Conservation (phyloP, 805 yeast species). For the Wickerhamiella dianesei region DNA sequence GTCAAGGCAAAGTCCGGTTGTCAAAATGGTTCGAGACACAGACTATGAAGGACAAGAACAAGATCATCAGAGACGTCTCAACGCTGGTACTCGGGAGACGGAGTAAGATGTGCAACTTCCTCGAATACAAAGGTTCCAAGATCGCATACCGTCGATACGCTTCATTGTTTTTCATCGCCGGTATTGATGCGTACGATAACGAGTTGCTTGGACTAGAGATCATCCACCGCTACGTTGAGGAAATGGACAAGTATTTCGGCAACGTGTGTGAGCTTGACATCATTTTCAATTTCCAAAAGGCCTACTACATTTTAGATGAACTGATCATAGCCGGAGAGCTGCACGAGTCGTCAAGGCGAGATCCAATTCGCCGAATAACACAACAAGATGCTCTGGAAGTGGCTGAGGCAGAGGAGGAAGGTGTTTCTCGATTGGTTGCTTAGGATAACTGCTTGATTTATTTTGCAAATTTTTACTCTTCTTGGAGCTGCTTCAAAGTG, state of each 20-base stretch:
- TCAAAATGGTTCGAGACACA: constrained; percentile 86
- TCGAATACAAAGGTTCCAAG: constrained; percentile 74
- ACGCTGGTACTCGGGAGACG: constrained; percentile 74
- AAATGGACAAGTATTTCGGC: constrained; percentile 90
- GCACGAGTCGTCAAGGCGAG: constrained; percentile 70
- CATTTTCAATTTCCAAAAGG: constrained; percentile 87
- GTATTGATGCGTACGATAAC: constrained; percentile 70
- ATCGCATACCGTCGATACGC: constrained; percentile 89
- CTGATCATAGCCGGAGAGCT: constrained; percentile 76
- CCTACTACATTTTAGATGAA: constrained; percentile 86
- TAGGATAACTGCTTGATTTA: neutral
- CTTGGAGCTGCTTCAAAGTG: constrained; percentile 16
- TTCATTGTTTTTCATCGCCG: constrained; percentile 77
- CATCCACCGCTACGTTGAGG: constrained; percentile 88
- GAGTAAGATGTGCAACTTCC: constrained; percentile 88
- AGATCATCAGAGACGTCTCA: constrained; percentile 72
- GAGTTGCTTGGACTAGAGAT: constrained; percentile 76
- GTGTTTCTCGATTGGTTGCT: constrained; percentile 16
- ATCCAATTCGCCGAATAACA: constrained; percentile 58
- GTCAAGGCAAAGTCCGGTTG: constrained; percentile 90
- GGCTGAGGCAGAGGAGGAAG: constrained; percentile 47
- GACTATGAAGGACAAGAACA: constrained; percentile 72
- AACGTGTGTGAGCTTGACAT: constrained; percentile 95
- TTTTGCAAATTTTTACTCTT: constrained; percentile 4
- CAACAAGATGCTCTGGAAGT: constrained; percentile 81